Base-by-base conservation (phyloP, 1,284 basidiomycete genomes). In the Boletellus deceptivus region DNA sequence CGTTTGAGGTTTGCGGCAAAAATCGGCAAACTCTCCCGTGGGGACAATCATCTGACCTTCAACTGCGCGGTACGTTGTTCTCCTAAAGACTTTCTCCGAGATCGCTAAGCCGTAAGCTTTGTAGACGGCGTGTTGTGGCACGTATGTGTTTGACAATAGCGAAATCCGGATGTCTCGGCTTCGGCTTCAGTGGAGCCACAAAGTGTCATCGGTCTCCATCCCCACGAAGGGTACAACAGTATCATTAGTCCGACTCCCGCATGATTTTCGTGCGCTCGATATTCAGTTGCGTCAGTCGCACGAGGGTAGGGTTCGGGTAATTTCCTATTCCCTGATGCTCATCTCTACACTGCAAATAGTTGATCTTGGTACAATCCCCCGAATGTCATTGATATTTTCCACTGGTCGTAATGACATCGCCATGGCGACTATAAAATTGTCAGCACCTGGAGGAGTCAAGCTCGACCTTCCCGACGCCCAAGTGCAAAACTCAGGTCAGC, bases 371-470 rank as follows among this genome's bases (percentile, higher is more conserved):
- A 73, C 74, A 51, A 70, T 75, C 7, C 72, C 84, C 14, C 72
- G 68, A 24, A 67, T 89, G 9, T 70, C 80, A 47, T 67, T 90
- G 25, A 69, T 72, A 3, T 52, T 93, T 14, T 77, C 73, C 14
- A 79, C 83, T 7, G 88, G 90, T 9, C 76, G 86, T 37, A 91
- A 91, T 60, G 64, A 76, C 18, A 59, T 91, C 20, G 67, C 70
- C 9, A 75, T 72, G 47, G 76, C 79, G 11, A 74, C 68, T 16
- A 56, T 92, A 39, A 79, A 74, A 43, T 67, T 91, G 16, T 68
- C 73, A 13, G 74, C 78, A 2, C 73, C 79, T 25, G 76, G 75
- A 10, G 78, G 73, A 0, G 57, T 86, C 11, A 71, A 69, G 17
- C 86, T 89, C 60, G 64, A 70, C 33, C 75, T 73, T 39, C 53